Conservation (phyloP, 2,329 filamentous ascomycete species). For the Fusarium humuli region DNA sequence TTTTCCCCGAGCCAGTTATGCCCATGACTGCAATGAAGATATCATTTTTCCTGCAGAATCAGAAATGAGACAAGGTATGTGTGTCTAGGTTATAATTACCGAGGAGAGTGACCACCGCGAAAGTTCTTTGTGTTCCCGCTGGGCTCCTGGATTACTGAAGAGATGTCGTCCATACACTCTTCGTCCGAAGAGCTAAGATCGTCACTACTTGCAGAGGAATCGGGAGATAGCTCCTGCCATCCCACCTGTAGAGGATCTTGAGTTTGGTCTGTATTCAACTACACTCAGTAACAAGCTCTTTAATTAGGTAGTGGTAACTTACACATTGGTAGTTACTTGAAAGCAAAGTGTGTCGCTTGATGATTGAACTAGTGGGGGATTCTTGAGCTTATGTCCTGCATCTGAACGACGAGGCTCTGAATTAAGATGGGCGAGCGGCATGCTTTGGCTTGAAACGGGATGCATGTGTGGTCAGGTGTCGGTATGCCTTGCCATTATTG, state of each 20-base stretch:
- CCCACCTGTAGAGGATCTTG: no score
- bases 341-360: neutral
- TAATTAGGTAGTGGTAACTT: neutral
- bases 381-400: neutral
- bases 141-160: no score
- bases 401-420: neutral
- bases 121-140: neutral
- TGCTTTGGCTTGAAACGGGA: neutral
- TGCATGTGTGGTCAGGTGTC: neutral
- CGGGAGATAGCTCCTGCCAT: no score
- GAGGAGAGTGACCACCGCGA: constrained; percentile 3
- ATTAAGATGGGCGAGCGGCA: neutral
- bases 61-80: neutral
- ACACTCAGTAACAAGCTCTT: no score
- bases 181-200: no score
- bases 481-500: neutral
- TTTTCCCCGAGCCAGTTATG: constrained; percentile 24
- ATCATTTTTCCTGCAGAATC: neutral
- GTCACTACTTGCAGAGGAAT: no score
- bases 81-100: neutral
- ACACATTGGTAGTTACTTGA: neutral
- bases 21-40: constrained; percentile 27
- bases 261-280: no score
- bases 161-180: no score
- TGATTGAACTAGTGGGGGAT: neutral